Evolutionary conservation across 495 filamentous ascomycete genomes (phyloP).

Genomic region (Aspergillus biplanus): DNA sequence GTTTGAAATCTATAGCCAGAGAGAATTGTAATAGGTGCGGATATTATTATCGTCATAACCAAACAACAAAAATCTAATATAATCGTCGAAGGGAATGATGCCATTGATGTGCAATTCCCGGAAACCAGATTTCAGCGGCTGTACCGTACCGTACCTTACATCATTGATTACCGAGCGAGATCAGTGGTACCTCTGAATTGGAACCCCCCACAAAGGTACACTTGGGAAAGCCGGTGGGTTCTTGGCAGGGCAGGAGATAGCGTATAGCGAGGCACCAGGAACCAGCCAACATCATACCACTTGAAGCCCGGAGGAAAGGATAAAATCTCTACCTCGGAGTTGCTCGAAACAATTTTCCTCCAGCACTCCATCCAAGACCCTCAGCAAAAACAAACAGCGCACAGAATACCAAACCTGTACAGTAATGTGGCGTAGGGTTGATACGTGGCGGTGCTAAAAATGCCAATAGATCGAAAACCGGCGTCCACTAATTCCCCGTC

Average conservation of each 20-base stretch:
- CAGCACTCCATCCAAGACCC: neutral
- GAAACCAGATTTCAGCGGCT: neutral
- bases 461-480: constrained; percentile 22
- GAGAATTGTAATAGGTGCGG: too few relatives aligned
- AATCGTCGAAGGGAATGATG: neutral
- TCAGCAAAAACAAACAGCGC: neutral
- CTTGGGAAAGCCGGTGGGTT: neutral
- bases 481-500: constrained; percentile 20
- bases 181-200: neutral
- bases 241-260: constrained; percentile 13
- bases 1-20: too few relatives aligned
- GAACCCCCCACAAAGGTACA: constrained; percentile 3
- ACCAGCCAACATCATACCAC: neutral
- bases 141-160: constrained; percentile 1
- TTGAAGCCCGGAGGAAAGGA: neutral
- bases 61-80: too few relatives aligned
- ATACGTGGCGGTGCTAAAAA: constrained; percentile 23
- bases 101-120: neutral
- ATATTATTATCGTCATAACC: too few relatives aligned
- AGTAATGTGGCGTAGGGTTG: constrained; percentile 15
- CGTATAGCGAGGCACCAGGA: neutral
- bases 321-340: neutral
- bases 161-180: neutral
- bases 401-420: neutral
- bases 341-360: neutral